These are phyloP conservation scores for Euphorbia peplus DNA, from an alignment of 345 rosid genomes.

Conservation along the genomic window DNA sequence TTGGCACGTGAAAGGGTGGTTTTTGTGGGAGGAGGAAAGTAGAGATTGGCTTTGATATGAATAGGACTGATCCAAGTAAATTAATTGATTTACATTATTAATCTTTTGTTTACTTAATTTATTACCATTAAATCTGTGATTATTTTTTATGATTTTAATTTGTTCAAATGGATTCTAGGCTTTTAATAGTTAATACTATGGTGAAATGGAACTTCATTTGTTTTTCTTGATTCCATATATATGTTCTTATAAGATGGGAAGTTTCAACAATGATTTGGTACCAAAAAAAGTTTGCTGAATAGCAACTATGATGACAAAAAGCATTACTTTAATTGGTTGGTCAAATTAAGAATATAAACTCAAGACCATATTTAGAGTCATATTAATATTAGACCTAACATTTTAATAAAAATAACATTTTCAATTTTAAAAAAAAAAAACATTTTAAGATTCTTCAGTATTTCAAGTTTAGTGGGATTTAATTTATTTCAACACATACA, in stretches of 20 bases:
- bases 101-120: constrained; percentile 2
- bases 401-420: too few species aligned
- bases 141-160: constrained; percentile 8
- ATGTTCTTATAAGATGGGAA: neutral
- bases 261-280: neutral
- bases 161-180: neutral
- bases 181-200: neutral
- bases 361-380: neutral
- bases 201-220: too few species aligned
- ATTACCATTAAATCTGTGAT: constrained; percentile 21
- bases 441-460: too few species aligned
- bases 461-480: too few species aligned
- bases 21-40: neutral
- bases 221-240: constrained; percentile 1
- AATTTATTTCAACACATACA: too few species aligned
- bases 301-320: neutral
- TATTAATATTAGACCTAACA: neutral
- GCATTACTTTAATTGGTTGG: neutral
- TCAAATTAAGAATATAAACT: neutral
- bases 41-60: constrained; percentile 26
- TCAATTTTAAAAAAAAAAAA: too few species aligned
- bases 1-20: constrained; percentile 27
- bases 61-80: constrained; percentile 24
- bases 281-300: neutral
- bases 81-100: constrained; percentile 21